These are phyloP conservation scores for Colletotrichum euphorbiae DNA, from an alignment of 2,329 filamentous ascomycete species.

Conservation along the genomic window DNA sequence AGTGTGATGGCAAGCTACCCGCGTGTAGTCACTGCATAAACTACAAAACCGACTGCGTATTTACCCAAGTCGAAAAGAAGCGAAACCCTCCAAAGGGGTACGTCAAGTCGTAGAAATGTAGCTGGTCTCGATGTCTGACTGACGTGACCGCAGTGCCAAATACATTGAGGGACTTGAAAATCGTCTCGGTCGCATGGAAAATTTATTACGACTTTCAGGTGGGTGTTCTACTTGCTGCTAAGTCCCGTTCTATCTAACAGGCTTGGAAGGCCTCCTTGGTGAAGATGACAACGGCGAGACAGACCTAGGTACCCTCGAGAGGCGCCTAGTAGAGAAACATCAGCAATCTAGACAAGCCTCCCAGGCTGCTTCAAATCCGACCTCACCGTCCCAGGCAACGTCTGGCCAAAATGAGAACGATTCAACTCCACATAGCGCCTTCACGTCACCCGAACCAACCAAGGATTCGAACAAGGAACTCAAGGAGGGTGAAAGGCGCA, in stretches of 20 bases:
- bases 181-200: conserved; percentile 94
- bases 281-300: conserved; percentile 88
- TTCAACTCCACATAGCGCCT: conserved; percentile 65
- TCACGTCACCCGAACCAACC: conserved; percentile 64
- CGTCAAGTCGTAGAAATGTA: conserved; percentile 43
- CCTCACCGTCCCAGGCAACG: conserved; percentile 62
- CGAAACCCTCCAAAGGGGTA: conserved; percentile 96
- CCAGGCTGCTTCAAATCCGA: conserved; percentile 61
- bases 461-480: conserved; percentile 54
- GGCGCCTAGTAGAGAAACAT: conserved; percentile 71
- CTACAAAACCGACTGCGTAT: conserved; percentile 97
- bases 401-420: conserved; percentile 56
- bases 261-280: conserved; percentile 73
- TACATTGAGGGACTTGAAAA: conserved; percentile 98
- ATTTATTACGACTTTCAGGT: conserved; percentile 85
- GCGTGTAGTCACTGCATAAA: conserved; percentile 96
- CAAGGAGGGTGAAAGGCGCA: conserved; percentile 50
- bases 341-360: conserved; percentile 63
- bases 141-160: conserved; percentile 74
- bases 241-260: conserved; percentile 43
- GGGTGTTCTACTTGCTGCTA: conserved; percentile 22
- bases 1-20: conserved; percentile 96
- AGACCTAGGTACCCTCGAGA: conserved; percentile 89
- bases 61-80: conserved; percentile 99
- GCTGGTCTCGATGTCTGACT: neutral